phyloP scores from a whole-genome alignment of 495 filamentous ascomycete species.

The Neurospora sp. region DNA sequence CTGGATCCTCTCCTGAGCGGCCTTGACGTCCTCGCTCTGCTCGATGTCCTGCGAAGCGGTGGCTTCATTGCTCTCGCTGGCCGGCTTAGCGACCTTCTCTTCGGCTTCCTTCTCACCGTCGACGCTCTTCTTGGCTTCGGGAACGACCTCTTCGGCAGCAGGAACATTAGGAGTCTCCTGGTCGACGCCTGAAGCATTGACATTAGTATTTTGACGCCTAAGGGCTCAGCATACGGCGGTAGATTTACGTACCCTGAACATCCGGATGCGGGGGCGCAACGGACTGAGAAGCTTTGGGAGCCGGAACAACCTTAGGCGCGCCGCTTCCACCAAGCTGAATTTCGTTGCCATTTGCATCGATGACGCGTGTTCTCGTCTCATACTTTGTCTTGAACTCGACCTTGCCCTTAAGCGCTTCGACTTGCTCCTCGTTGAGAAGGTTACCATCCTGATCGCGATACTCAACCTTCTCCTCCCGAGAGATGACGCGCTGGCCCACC shows the following conservation, averaged over 20 bases:
- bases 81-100: constrained; percentile 55
- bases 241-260: constrained; percentile 47
- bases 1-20: background rate
- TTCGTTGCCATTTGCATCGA: constrained; percentile 70
- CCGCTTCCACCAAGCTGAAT: constrained; percentile 34
- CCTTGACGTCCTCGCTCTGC: background rate
- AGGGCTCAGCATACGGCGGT: constrained; percentile 32
- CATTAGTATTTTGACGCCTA: constrained; percentile 41
- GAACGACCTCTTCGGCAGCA: constrained; percentile 31
- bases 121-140: constrained; percentile 47
- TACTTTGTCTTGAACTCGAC: constrained; percentile 91
- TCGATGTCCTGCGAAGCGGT: constrained; percentile 11
- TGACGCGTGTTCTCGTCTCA: constrained; percentile 76
- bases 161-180: constrained; percentile 19
- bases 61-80: constrained; percentile 67
- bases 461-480: constrained; percentile 75
- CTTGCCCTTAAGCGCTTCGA: constrained; percentile 76
- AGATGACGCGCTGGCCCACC: constrained; percentile 45
- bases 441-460: constrained; percentile 94
- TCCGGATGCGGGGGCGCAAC: constrained; percentile 79
- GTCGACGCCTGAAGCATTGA: constrained; percentile 12
- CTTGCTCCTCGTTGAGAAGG: constrained; percentile 70
- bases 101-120: constrained; percentile 52
- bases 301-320: constrained; percentile 7
- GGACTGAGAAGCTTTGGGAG: constrained; percentile 9